Base-by-base conservation (phyloP, 805 yeast genomes). In the Hanseniaspora valbyensis region DNA sequence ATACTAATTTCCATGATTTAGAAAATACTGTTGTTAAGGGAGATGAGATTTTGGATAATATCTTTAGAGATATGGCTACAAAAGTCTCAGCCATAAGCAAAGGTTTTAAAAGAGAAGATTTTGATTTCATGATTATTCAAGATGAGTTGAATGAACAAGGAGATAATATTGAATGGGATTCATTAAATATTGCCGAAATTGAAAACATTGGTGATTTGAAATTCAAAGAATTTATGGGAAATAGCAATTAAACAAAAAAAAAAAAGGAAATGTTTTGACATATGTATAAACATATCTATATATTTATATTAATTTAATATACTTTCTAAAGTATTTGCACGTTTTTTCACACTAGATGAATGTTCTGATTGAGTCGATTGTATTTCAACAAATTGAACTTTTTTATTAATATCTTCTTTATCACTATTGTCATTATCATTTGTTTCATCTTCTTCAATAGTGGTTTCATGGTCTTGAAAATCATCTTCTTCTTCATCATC, bases 41-140 rank as follows among this genome's bases (percentile, higher is more conserved):
- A 13, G 40, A 32, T 13, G 34, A 16, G 8, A 33, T 46, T 22
- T 19, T 46, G 14, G 50, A 46, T 40, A 42, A 46, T 6, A 19
- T 46, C 2, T 46, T 46, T 39, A 64, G 87, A 22, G 85, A 90
- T 0, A 79, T 77, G 50, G 92, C 84, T 55, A 59, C 84, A 42
- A 61, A 62, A n/a, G 28, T 49, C 10, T 42, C 41, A 69, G 68
- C 37, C 21, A 49, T 33, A n/a, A 49, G 10, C n/a, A 42, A 37
- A 28, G 25, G 40, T 1, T 41, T 49, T 19, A 33, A 26, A 19
- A 33, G 41, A 16, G 44, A 26, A n/a, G 52, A 49, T 22, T 41
- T 46, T 46, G 50, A 46, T 28, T 46, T 39, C 28, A 46, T 46
- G 50, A 40, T 46, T 19, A 46, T 46, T 8, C 50, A 65, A n/a